These are phyloP conservation scores for Mycena olivaceomarginata DNA, from an alignment of 768 basidiomycete species.

Conservation along the genomic window DNA sequence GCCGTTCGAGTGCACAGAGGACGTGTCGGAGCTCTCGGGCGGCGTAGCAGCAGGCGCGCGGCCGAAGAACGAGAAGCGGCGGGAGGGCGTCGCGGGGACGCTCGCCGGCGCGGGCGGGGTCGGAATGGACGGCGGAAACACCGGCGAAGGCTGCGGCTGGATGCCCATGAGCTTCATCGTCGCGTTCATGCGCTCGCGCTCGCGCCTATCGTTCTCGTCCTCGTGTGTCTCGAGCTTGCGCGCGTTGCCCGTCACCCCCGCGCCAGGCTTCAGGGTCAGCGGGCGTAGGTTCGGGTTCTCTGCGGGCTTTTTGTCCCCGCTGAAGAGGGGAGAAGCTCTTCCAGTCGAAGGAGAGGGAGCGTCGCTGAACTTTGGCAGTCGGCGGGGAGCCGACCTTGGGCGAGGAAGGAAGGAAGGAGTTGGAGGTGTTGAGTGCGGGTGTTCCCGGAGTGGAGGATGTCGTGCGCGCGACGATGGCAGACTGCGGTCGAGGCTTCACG, in stretches of 20 bases:
- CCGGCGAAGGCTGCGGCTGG: constrained; percentile 73
- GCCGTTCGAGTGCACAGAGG: constrained; percentile 67
- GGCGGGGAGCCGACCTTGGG: constrained; percentile 47
- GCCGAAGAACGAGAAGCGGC: constrained; percentile 86
- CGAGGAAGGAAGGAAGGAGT: constrained; percentile 47
- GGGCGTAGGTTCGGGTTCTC: constrained; percentile 78
- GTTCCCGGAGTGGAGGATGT: constrained; percentile 55
- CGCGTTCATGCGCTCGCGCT: constrained; percentile 91
- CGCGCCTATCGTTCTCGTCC: constrained; percentile 93
- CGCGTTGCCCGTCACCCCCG: constrained; percentile 70
- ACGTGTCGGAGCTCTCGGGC: constrained; percentile 64
- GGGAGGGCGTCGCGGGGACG: constrained; percentile 52
- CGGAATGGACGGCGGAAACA: constrained; percentile 52
- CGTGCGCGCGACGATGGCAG: constrained; percentile 71
- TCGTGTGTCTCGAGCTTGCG: constrained; percentile 92
- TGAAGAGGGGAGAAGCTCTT: constrained; percentile 84
- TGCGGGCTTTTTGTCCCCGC: constrained; percentile 74
- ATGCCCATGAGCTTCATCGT: constrained; percentile 98
- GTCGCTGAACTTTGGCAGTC: constrained; percentile 71
- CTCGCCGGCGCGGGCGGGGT: constrained; percentile 51
- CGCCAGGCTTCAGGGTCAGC: constrained; percentile 83
- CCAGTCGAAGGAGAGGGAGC: constrained; percentile 92
- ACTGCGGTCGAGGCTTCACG: constrained; percentile 76
- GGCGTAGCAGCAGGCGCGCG: constrained; percentile 68
- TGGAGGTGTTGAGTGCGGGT: constrained; percentile 38